phyloP scores from a whole-genome alignment of 2,329 filamentous ascomycete species.

The Thielaviopsis musarum region DNA sequence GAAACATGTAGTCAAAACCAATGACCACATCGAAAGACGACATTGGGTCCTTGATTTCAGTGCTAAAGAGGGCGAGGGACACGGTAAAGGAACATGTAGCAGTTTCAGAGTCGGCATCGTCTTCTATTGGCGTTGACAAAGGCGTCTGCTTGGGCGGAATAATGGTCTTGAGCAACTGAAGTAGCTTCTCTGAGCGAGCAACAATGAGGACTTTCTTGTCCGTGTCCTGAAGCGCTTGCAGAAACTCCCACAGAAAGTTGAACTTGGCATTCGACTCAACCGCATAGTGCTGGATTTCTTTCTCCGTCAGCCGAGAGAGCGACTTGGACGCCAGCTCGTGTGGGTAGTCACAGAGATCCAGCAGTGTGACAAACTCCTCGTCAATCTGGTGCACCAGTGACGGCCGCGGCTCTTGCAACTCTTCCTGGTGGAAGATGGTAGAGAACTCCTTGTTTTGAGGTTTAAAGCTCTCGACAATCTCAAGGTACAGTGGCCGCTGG shows the following conservation, averaged over 20 bases:
- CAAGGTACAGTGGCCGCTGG: constrained; percentile 33
- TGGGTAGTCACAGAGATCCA: constrained; percentile 40
- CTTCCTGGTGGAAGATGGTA: constrained; percentile 24
- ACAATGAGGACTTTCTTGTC: constrained; percentile 36
- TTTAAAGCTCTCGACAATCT: constrained; percentile 28
- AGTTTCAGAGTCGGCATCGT: constrained; percentile 17
- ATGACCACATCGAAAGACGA: constrained; percentile 33
- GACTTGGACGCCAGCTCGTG: constrained; percentile 31
- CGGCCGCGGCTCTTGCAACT: constrained; percentile 23
- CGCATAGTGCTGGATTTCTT: constrained; percentile 33
- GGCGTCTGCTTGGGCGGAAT: constrained; percentile 24
- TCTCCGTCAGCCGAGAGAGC: constrained; percentile 22
- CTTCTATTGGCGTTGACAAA: constrained; percentile 20
- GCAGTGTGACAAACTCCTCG: constrained; percentile 31
- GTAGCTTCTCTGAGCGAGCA: constrained; percentile 30
- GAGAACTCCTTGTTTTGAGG: constrained; percentile 29
- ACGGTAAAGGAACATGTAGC: constrained; percentile 22
- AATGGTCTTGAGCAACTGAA: constrained; percentile 35
- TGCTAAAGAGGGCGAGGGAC: constrained; percentile 25
- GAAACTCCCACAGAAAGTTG: constrained; percentile 39
- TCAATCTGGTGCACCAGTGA: constrained; percentile 30
- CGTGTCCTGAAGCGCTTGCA: constrained; percentile 26
- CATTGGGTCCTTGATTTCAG: constrained; percentile 21
- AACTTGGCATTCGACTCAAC: constrained; percentile 43
- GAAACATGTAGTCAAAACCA: constrained; percentile 35